These are phyloP conservation scores for Limnomonas spitsbergensis DNA, from an alignment of 139 green algal species.

Conservation along the genomic window DNA sequence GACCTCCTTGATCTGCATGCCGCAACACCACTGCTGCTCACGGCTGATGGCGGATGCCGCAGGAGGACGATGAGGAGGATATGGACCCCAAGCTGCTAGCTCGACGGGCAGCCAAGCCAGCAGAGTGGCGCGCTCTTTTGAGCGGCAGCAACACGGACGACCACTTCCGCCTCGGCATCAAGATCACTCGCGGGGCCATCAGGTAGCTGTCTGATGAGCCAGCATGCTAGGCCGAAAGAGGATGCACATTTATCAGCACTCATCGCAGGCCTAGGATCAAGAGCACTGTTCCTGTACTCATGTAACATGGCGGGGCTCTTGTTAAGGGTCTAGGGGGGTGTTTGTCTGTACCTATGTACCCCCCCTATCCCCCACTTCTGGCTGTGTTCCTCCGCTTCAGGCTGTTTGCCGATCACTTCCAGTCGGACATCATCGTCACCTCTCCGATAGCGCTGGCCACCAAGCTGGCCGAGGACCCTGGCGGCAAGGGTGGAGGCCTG, in stretches of 20 bases:
- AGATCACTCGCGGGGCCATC: conserved; percentile 75
- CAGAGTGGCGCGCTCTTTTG: conserved; percentile 82
- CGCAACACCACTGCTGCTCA: too few species aligned
- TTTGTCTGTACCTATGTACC: too few species aligned
- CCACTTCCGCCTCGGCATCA: conserved; percentile 91
- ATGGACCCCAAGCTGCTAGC: neutral
- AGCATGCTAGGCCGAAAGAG: too few species aligned
- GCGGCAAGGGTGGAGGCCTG: neutral
- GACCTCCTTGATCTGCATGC: too few species aligned
- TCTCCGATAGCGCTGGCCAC: conserved; percentile 89
- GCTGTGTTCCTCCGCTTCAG: neutral
- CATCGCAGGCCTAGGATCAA: too few species aligned
- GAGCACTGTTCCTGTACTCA: too few species aligned
- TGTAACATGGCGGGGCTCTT: too few species aligned
- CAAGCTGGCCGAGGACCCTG: conserved; percentile 51
- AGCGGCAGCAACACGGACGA: conserved; percentile 91
- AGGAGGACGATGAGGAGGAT: conserved; percentile 6
- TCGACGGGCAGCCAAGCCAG: conserved; percentile 44
- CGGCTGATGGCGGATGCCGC: too few species aligned
- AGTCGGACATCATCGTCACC: conserved; percentile 90
- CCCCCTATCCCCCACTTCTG: too few species aligned
- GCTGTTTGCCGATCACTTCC: conserved; percentile 5
- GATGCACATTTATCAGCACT: too few species aligned
- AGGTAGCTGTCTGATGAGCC: too few species aligned
- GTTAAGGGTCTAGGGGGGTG: too few species aligned